Evolutionary conservation across 1,139 yeast species (phyloP).

Genomic region (Geotrichum phurueaensis): DNA sequence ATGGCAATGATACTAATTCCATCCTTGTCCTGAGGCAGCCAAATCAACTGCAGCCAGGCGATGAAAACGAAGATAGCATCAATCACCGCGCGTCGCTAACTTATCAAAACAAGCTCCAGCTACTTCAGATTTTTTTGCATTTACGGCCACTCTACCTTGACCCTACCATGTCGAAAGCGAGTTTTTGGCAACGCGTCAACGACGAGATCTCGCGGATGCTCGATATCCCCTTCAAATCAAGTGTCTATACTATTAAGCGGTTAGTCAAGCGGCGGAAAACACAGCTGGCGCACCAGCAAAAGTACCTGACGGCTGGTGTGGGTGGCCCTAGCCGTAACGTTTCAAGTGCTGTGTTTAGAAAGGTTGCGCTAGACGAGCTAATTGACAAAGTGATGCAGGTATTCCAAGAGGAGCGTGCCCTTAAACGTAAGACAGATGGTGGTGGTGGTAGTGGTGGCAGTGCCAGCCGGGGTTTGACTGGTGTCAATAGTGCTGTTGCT

Average conservation of each 20-base stretch:
- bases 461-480: not conserved
- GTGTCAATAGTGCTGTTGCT: not conserved
- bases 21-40: not conserved
- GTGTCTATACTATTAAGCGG: conserved; percentile 13
- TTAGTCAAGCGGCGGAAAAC: conserved; percentile 7
- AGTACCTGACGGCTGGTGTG: not conserved
- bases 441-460: not conserved
- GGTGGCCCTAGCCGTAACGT: not conserved
- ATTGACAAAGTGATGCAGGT: conserved; percentile 6
- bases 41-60: not conserved
- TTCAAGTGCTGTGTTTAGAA: conserved; percentile 2
- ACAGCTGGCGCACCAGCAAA: not conserved
- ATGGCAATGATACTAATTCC: not conserved
- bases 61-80: not conserved
- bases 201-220: conserved; percentile 6
- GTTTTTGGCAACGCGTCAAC: conserved; percentile 13
- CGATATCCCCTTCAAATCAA: conserved; percentile 12
- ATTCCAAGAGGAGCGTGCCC: conserved; percentile 7
- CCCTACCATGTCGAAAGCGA: conserved; percentile 12
- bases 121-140: conserved; percentile 7
- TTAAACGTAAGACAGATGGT: not conserved
- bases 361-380: conserved; percentile 1
- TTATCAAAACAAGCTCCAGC: conserved; percentile 8
- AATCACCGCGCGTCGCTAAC: conserved; percentile 12
- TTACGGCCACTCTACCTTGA: conserved; percentile 10